Percentiles rank a stretch among this genome's conserved stretches.
These are phyloP conservation scores for Gnaphalium uliginosum DNA, from an alignment of 129 eudicot species.

Conservation along the genomic window DNA sequence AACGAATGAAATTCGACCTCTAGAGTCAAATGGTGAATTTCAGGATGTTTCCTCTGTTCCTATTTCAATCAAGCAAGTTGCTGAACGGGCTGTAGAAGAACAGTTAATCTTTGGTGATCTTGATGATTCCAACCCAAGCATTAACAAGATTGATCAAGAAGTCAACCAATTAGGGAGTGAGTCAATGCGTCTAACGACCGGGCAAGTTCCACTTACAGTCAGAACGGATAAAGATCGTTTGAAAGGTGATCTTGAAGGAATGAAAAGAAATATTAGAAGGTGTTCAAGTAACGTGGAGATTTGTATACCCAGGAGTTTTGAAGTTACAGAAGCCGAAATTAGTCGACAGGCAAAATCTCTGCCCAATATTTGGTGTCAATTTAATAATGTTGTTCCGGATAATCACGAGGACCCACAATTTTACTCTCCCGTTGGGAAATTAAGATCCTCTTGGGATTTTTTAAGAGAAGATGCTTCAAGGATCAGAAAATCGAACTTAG, in stretches of 20 bases:
- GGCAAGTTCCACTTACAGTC: constrained; percentile 28
- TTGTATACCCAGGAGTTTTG: constrained; percentile 30
- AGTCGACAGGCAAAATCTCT: constrained; percentile 48
- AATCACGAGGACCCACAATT: constrained; percentile 32
- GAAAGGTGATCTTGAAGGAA: constrained; percentile 27
- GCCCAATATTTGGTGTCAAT: constrained; percentile 47
- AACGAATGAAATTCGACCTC: constrained; percentile 24
- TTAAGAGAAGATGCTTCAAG: constrained; percentile 35
- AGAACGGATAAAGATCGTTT: constrained; percentile 25
- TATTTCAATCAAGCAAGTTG: constrained; percentile 12
- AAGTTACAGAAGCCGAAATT: constrained; percentile 34
- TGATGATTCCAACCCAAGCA: constrained; percentile 42
- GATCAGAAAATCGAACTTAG: constrained; percentile 21
- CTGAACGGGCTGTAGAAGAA: constrained; percentile 54
- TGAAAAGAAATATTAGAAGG: constrained; percentile 33
- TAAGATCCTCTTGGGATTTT: constrained; percentile 42
- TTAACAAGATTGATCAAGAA: constrained; percentile 25
- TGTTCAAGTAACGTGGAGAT: constrained; percentile 46
- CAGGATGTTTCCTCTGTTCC: constrained; percentile 24
- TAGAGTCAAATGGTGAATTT: constrained; percentile 32
- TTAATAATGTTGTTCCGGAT: constrained; percentile 25
- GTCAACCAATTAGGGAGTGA: constrained; percentile 35
- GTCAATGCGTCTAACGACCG: constrained; percentile 17
- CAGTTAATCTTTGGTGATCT: constrained; percentile 63
- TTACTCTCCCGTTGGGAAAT: constrained; percentile 45